Percentiles rank a stretch among this genome's conserved stretches.
Evolutionary conservation across 148 eudicot genomes (phyloP).

Genomic region (Rhododendron williamsianum): DNA sequence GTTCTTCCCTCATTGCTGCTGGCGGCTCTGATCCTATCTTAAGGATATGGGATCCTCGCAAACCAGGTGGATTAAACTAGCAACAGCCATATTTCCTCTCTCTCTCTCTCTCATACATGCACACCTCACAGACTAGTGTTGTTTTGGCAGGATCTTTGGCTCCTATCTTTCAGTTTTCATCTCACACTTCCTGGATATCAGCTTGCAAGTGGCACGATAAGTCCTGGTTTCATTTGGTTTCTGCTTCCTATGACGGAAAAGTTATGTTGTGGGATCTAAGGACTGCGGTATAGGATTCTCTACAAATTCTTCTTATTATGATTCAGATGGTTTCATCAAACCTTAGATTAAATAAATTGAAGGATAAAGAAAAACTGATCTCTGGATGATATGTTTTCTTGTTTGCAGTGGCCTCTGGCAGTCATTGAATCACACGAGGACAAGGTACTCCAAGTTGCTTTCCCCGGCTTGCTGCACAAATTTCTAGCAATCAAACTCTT

Average conservation of each 20-base stretch:
- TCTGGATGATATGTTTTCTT: constrained; percentile 15
- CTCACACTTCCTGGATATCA: constrained; percentile 85
- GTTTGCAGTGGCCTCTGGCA: constrained; percentile 80
- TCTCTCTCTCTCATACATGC: not conserved
- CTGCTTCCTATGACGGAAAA: constrained; percentile 91
- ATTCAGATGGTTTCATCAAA: not conserved
- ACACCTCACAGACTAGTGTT: constrained; percentile 6
- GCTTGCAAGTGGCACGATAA: constrained; percentile 86
- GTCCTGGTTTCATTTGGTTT: constrained; percentile 83
- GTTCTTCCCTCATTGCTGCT: constrained; percentile 77
- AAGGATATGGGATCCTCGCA: constrained; percentile 98
- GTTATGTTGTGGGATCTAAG: constrained; percentile 93
- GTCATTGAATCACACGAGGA: constrained; percentile 75
- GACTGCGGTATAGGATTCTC: constrained; percentile 56
- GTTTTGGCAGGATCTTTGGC: constrained; percentile 60
- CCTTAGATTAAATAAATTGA: not conserved
- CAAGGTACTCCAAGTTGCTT: constrained; percentile 48
- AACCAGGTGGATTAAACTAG: constrained; percentile 54
- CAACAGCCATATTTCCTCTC: not conserved
- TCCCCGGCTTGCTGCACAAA: not conserved
- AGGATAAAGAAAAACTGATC: not conserved
- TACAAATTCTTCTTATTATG: not conserved
- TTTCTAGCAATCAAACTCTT: not conserved
- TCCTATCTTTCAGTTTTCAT: constrained; percentile 79
- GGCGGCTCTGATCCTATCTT: constrained; percentile 82